Evolutionary conservation across 2,329 filamentous ascomycete species (phyloP).

Genomic region (Trichophyton mentagrophytes): DNA sequence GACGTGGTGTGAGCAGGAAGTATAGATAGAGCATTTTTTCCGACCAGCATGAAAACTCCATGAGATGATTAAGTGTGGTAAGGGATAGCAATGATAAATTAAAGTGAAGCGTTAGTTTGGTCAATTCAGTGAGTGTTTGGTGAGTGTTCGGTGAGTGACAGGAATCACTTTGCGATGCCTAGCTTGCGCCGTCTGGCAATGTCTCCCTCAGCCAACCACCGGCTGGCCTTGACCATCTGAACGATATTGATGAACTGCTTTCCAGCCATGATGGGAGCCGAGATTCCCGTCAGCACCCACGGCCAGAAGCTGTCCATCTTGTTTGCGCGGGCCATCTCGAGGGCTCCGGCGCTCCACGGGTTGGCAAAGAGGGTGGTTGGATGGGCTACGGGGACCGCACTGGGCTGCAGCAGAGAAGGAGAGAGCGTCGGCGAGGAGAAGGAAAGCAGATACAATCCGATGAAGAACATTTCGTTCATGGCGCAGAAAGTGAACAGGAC

Average conservation of each 20-base stretch:
- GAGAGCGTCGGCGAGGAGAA: constrained; percentile 86
- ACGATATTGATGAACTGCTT: constrained; percentile 94
- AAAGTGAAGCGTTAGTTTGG: background rate
- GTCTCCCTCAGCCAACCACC: constrained; percentile 89
- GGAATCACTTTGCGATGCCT: constrained; percentile 20
- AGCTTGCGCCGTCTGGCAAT: constrained; percentile 46
- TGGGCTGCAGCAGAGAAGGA: constrained; percentile 63
- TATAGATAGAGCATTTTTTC: background rate
- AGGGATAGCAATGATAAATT: background rate
- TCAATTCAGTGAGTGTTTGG: background rate
- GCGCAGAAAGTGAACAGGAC: constrained; percentile 85
- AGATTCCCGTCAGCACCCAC: constrained; percentile 69
- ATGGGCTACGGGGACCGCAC: constrained; percentile 54
- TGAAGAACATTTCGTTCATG: constrained; percentile 94
- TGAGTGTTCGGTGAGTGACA: too few relatives aligned
- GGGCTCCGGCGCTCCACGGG: constrained; percentile 80
- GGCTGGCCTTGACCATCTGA: constrained; percentile 84
- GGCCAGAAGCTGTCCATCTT: constrained; percentile 70
- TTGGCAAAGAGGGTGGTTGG: constrained; percentile 69
- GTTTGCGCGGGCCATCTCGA: constrained; percentile 86
- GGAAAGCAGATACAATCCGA: constrained; percentile 90
- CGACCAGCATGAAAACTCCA: background rate
- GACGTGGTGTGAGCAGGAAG: background rate
- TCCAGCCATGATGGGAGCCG: constrained; percentile 71
- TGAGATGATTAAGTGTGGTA: background rate